A percentile compares a stretch with the other conserved stretches of the same genome.
These are phyloP conservation scores for rapeseed (Brassica napus) DNA, from an alignment of 345 rosid species.

Conservation along the genomic window Da-Ae NC_063441.1:1585501-1586000, in stretches of 20 bases:
- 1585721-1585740: no score
- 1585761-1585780: not conserved
- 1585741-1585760: not conserved
- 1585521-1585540: slow-evolving; percentile 21
- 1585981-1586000: not conserved
- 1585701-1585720: no score
- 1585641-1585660: not conserved
- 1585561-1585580: slow-evolving; percentile 18
- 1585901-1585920: not conserved
- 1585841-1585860: not conserved
- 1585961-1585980: not conserved
- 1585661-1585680: not conserved
- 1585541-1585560: not conserved
- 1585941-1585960: not conserved
- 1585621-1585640: not conserved
- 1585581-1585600: not conserved
- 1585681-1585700: not conserved
- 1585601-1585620: not conserved
- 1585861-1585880: not conserved
- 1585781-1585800: not conserved
- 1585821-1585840: not conserved
- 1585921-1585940: not conserved
- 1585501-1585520: slow-evolving; percentile 25
- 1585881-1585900: not conserved
- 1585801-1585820: not conserved